phyloP scores from a whole-genome alignment of 1,139 yeast species.

The Sugiyamaella sp. region DNA sequence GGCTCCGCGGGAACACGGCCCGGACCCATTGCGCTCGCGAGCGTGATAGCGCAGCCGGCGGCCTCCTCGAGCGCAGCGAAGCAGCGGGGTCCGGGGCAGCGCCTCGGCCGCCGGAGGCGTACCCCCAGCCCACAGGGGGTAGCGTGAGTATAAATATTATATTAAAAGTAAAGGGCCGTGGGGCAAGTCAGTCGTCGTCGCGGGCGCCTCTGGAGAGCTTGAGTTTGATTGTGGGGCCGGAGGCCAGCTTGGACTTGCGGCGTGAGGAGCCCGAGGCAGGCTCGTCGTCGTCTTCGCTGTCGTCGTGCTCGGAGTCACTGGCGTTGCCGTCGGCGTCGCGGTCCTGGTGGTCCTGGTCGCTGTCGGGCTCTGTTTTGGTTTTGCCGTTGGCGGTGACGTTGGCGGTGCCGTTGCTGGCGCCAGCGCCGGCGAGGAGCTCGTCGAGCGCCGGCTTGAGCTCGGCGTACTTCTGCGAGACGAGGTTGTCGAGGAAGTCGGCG shows the following conservation, averaged over 20 bases:
- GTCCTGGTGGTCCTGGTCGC: no score
- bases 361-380: no score
- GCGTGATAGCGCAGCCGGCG: no score
- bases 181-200: not conserved
- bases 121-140: not conserved
- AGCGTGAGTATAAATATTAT: not conserved
- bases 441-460: conserved; percentile 9
- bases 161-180: not conserved
- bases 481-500: conserved; percentile 60
- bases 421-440: not conserved
- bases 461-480: conserved; percentile 28
- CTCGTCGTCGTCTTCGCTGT: not conserved
- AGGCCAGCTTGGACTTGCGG: conserved; percentile 17
- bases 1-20: no score
- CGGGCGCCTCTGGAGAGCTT: conserved; percentile 13
- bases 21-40: not conserved
- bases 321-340: not conserved
- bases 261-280: not conserved
- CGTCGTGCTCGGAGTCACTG: not conserved
- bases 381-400: no score
- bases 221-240: conserved; percentile 16
- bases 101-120: conserved; percentile 1
- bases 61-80: no score
- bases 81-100: not conserved
- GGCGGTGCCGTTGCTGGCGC: no score